Evolutionary conservation across 2,329 filamentous ascomycete species (phyloP).

Genomic region (Zymoseptoria pseudotritici): DNA sequence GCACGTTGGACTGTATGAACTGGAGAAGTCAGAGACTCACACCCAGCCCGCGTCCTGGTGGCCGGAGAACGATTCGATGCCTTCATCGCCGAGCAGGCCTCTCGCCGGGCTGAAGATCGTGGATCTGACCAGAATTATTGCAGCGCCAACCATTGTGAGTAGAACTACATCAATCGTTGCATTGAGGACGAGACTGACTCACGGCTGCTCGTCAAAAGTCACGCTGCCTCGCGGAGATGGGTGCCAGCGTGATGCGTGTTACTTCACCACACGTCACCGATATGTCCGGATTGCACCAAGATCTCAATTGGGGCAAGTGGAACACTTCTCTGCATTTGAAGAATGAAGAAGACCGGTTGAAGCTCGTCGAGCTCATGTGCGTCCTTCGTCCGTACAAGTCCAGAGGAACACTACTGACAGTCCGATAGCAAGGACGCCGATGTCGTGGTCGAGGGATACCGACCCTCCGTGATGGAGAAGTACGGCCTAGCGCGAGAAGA

Average conservation of each 20-base stretch:
- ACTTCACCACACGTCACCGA: slow-evolving; percentile 62
- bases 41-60: slow-evolving; percentile 21
- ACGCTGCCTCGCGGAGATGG: slow-evolving; percentile 65
- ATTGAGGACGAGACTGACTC: not conserved
- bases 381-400: not conserved
- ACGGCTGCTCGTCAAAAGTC: slow-evolving; percentile 42
- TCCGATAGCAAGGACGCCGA: slow-evolving; percentile 36
- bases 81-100: slow-evolving; percentile 25
- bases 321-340: slow-evolving; percentile 40
- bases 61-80: slow-evolving; percentile 22
- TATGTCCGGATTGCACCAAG: slow-evolving; percentile 34
- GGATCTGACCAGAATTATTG: slow-evolving; percentile 68
- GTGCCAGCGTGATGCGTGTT: slow-evolving; percentile 65
- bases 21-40: slow-evolving; percentile 4
- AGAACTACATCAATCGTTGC: not conserved
- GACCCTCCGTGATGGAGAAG: slow-evolving; percentile 42
- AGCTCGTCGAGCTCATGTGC: slow-evolving; percentile 35
- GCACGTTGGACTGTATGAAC: slow-evolving; percentile 17
- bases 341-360: slow-evolving; percentile 32
- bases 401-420: not conserved
- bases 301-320: slow-evolving; percentile 48
- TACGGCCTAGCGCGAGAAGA: slow-evolving; percentile 39
- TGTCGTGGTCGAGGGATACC: slow-evolving; percentile 45
- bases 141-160: slow-evolving; percentile 50
- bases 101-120: slow-evolving; percentile 62